Evolutionary conservation across 805 yeast species (phyloP), one percentile per base, ranked within the genome.

Genomic region (Candida glaebosa): DNA sequence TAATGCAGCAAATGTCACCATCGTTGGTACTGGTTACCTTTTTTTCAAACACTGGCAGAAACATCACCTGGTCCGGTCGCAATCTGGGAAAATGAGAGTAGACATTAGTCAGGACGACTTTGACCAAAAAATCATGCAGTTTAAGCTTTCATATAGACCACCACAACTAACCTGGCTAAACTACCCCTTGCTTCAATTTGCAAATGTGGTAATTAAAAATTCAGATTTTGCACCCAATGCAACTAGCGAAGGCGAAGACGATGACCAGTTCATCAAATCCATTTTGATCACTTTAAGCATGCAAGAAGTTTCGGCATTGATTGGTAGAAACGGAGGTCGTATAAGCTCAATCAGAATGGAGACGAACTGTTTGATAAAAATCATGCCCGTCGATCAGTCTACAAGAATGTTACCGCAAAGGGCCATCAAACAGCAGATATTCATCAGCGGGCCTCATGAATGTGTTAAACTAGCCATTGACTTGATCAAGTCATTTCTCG

Each of bases 281-380:
- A 22, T 22, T 7, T 22, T 17, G 6, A 18, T 34, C 6, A 18
- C 37, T 18, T 20, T 34, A 19, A 18, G 16, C 15, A 34, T 18
- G 12, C n/a, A 18, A 9, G 26, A 34, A 18, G 61, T 61, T 1
- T 51, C 56, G 17, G 48, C 45, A 16, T 39, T 62, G 2, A 51
- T 62, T 19, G 68, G 68, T 10, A 30, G 41, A 24, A 48, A 56
- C 20, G 67, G 66, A 2, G 32, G 39, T 1, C 37, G 58, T 32
- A 41, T 62, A n/a, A 51, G 49, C 25, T 32, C 43, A 2, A 54
- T 62, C 9, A 43, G 67, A 34, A 31, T 43, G n/a, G 39, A 45
- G 18, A 45, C 59, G 2, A 46, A 48, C 2, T 62, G 67, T 42
- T 38, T 20, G 15, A 58, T 62, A 10, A 49, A 50, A 20, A 51